Evolutionary conservation across 192 early-diverging fungal genomes (phyloP).

Genomic region (Kappamyces sp.): DNA sequence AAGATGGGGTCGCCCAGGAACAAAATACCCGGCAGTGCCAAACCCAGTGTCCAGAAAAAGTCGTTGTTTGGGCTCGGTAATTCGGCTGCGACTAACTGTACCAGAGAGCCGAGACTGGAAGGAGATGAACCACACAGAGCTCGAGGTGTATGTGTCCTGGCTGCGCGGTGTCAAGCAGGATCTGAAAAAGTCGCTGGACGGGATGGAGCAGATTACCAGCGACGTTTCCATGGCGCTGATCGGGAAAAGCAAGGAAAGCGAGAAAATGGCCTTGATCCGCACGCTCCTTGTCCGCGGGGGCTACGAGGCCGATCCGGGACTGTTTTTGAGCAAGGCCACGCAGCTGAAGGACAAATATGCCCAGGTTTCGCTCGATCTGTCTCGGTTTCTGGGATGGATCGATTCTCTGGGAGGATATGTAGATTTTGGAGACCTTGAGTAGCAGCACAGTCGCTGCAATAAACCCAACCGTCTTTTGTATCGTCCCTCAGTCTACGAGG

Average conservation of each 20-base stretch:
- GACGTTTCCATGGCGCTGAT: neutral
- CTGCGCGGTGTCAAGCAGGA: slow-evolving; percentile 1
- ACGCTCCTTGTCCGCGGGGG: slow-evolving; percentile 1
- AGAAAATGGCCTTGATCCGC: slow-evolving; percentile 8
- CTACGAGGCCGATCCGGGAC: slow-evolving; percentile 1
- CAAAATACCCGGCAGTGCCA: no score
- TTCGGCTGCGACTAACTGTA: no score
- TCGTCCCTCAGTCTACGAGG: no score
- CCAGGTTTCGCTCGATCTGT: slow-evolving; percentile 2
- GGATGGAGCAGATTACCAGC: neutral
- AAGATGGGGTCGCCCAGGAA: no score
- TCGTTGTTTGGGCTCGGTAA: no score
- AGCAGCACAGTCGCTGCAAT: no score
- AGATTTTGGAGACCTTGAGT: neutral
- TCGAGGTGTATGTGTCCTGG: slow-evolving; percentile 11
- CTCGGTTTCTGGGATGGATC: slow-evolving; percentile 5
- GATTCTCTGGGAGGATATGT: slow-evolving; percentile 2
- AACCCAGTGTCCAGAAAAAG: no score
- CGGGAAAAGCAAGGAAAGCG: slow-evolving; percentile 2
- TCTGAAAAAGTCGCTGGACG: slow-evolving; percentile 2
- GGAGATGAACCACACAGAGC: slow-evolving; percentile 10
- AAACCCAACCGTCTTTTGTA: no score
- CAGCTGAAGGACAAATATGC: slow-evolving; percentile 2
- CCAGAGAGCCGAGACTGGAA: slow-evolving; percentile 8
- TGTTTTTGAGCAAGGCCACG: slow-evolving; percentile 1